A percentile compares a stretch with the other conserved stretches of the same genome.
These are phyloP conservation scores for Rhododendron vialii DNA, from an alignment of 148 eudicot genomes.

Conservation along the genomic window DNA sequence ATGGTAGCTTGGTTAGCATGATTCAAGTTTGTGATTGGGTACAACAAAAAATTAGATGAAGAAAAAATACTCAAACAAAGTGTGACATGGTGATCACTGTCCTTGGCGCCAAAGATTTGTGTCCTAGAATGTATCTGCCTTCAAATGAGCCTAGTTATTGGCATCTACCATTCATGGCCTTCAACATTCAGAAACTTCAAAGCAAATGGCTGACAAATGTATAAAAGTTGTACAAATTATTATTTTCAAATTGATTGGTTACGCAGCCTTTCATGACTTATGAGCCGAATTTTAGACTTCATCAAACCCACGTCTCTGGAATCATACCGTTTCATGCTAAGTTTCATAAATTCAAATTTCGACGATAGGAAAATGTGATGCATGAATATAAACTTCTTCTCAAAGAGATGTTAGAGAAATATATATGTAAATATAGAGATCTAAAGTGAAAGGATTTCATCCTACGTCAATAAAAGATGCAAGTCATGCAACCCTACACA, in stretches of 20 bases:
- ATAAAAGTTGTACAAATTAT: neutral
- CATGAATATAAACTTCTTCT: neutral
- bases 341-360: neutral
- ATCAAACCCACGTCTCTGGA: neutral
- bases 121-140: neutral
- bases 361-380: neutral
- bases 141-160: neutral
- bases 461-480: neutral
- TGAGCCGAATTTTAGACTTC: neutral
- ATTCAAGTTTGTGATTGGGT: neutral
- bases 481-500: neutral
- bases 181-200: neutral
- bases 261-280: neutral
- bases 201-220: neutral
- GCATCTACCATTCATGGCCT: neutral
- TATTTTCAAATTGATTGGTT: neutral
- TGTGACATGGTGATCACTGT: neutral
- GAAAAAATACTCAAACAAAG: neutral
- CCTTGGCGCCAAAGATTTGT: neutral
- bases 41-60: neutral
- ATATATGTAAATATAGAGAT: too few species aligned
- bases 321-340: neutral
- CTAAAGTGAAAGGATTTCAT: neutral
- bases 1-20: neutral
- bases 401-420: neutral